Evolutionary conservation across 192 early-diverging fungal genomes (phyloP), one percentile per base, ranked within the genome.

Genomic region (Entomortierella parvispora): DNA sequence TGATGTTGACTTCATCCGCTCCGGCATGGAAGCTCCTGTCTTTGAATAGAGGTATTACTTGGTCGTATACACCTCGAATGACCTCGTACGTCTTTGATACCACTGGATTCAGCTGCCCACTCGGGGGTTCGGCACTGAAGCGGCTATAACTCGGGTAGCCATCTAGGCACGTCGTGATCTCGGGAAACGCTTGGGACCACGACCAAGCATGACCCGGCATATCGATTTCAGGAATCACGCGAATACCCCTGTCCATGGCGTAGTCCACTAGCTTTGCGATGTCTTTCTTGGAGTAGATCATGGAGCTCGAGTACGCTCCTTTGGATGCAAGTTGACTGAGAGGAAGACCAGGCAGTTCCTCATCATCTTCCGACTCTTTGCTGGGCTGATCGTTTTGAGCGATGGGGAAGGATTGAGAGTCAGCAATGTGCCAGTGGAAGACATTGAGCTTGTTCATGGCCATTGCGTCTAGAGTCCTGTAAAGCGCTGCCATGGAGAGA

Each of bases 151-250:
- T 66, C 0, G 89, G 89, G 59, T 87, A 86, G 40, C 77, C 79
- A 65, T 87, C 88, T 57, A 80, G 58, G 54, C 86, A 92, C 51
- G 80, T 77, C 51, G 84, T 85, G 43, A 88, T 77, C 48, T 86
- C 79, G 0, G 86, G 89, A 32, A 84, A 81, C 51, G 82, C 67
- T 50, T 79, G 40, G 5, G 65, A 74, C 71, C 71, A 74, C 44
- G 75, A 83, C 68, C 69, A 79, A n/a, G 87, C 90, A 68, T 97
- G 95, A 0, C 91, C 95, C 3, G 95, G 95, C 88, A 97, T 93
- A 72, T 98, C 95, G 58, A 96, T 87, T 74, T 98, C 96, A 3
- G 95, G 95, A 60, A 97, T 92, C 20, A 98, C 80, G n/a, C 96
- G 88, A 51, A 97, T 89, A 11, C 93, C 95, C 33, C 94, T 83